Evolutionary conservation across 2,329 filamentous ascomycete genomes (phyloP).

Genomic region (Colletotrichum musae): DNA sequence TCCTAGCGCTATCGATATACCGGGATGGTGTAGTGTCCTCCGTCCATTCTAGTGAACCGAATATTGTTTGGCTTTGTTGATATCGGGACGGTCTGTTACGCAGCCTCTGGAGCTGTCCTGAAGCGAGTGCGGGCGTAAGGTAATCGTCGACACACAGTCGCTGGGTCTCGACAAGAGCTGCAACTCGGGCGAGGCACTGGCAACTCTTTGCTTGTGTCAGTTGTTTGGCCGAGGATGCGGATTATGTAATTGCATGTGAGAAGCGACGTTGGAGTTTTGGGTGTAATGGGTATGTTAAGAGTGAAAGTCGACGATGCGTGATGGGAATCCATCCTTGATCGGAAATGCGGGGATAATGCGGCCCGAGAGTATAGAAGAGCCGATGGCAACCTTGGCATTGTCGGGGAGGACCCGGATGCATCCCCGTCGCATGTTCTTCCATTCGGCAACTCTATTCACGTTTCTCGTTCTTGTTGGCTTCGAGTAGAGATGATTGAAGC

Average conservation of each 20-base stretch:
- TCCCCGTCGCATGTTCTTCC: not conserved
- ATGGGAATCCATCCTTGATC: not conserved
- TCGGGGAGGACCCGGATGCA: not conserved
- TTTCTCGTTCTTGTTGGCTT: too few relatives aligned
- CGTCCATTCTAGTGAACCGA: constrained; percentile 7
- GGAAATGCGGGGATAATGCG: constrained; percentile 10
- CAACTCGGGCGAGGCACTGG: not conserved
- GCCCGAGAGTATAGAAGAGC: constrained; percentile 9
- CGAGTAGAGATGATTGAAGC: too few relatives aligned
- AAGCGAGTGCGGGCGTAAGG: constrained; percentile 1
- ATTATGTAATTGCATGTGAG: constrained; percentile 39
- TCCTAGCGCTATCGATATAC: constrained; percentile 12
- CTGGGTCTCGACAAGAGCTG: not conserved
- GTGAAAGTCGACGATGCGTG: not conserved
- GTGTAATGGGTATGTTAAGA: not conserved
- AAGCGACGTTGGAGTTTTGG: constrained; percentile 17
- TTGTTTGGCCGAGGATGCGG: constrained; percentile 32
- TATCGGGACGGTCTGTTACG: not conserved
- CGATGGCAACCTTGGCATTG: not conserved
- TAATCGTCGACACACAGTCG: not conserved
- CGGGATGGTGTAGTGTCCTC: constrained; percentile 3
- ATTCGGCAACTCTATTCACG: too few relatives aligned
- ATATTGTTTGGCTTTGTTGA: not conserved
- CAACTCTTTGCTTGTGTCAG: not conserved
- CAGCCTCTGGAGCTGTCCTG: not conserved